phyloP scores from a whole-genome alignment of 306 rosid genomes.

The Nissolia schottii region DNA sequence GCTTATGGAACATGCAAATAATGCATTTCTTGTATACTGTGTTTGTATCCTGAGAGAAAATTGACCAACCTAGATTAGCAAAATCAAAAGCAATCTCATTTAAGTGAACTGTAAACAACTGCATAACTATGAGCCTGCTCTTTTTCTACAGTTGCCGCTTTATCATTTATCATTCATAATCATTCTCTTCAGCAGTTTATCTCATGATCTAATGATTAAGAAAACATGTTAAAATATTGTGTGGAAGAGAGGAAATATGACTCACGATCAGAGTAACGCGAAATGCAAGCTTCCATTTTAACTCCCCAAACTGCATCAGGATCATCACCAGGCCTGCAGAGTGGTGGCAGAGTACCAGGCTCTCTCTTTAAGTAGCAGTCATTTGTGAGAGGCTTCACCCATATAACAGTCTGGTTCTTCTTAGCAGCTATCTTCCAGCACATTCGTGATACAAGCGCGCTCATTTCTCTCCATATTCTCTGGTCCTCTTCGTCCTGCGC shows the following conservation, averaged over 20 bases:
- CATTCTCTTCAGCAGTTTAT: not conserved
- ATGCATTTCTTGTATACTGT: not conserved
- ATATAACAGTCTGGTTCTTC: conserved; percentile 71
- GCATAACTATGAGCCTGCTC: not conserved
- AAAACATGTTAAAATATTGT: not conserved
- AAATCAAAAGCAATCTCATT: not conserved
- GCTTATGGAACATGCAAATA: not conserved
- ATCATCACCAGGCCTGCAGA: conserved; percentile 60
- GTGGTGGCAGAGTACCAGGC: conserved; percentile 60
- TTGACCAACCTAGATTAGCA: not conserved
- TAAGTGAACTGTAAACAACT: not conserved
- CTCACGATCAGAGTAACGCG: conserved; percentile 64
- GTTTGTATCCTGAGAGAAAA: not conserved
- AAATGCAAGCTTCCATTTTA: conserved; percentile 71
- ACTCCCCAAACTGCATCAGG: conserved; percentile 72
- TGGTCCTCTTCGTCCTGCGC: conserved; percentile 77
- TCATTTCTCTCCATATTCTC: conserved; percentile 75
- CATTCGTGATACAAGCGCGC: conserved; percentile 59
- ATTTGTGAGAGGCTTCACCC: conserved; percentile 80
- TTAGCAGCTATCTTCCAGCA: conserved; percentile 78
- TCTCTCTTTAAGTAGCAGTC: conserved; percentile 61
- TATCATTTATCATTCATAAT: not conserved
- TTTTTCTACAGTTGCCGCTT: not conserved
- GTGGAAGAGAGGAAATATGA: not conserved
- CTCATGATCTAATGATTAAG: not conserved